Conservation (phyloP, 1,139 yeast genomes). For the Arxiozyma heterogenica region DNA sequence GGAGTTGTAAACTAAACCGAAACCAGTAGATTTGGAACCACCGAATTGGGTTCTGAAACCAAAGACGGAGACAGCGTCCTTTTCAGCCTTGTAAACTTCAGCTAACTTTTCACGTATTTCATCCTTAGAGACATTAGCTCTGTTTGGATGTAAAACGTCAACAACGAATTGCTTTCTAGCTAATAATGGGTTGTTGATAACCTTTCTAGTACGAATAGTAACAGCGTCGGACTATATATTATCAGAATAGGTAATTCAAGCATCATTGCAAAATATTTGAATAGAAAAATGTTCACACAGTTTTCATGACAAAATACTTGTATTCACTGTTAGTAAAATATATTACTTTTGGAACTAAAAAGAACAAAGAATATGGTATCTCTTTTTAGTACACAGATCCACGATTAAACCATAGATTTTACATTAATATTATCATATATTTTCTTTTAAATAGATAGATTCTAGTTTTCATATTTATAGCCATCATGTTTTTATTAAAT, state of each 20-base stretch:
- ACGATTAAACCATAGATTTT: background rate
- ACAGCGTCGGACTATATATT: constrained; percentile 68
- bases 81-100: constrained; percentile 93
- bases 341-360: background rate
- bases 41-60: constrained; percentile 99
- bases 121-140: constrained; percentile 98
- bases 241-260: too few relatives aligned
- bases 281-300: background rate
- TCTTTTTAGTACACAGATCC: too few relatives aligned
- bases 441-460: too few relatives aligned
- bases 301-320: background rate
- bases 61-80: constrained; percentile 96
- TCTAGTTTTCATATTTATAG: too few relatives aligned
- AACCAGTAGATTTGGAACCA: constrained; percentile 99
- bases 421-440: too few relatives aligned
- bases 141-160: constrained; percentile 99
- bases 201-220: constrained; percentile 99
- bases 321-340: background rate
- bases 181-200: constrained; percentile 98
- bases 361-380: background rate
- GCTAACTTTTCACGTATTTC: constrained; percentile 98
- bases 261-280: background rate
- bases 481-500: background rate
- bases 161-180: constrained; percentile 99
- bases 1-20: constrained; percentile 98